Evolutionary conservation across 306 rosid genomes (phyloP), one percentile per base, ranked within the genome.

Genomic region (Pueraria montana): DNA sequence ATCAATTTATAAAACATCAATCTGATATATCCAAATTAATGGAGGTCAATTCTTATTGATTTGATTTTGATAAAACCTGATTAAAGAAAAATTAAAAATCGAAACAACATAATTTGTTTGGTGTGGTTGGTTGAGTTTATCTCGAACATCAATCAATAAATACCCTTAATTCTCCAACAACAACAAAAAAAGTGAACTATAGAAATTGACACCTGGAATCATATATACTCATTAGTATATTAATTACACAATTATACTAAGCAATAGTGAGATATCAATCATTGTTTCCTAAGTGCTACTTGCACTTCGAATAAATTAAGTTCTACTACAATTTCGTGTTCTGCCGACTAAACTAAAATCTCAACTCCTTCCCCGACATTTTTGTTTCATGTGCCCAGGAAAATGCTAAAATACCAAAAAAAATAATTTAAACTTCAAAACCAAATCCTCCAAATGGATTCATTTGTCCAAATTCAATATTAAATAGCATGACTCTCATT

Each of bases 181-280:
- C 30, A 2, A 7, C 9, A 3, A 62, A 26, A 7, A 55, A 61
- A 26, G 23, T 63, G 32, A 6, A 30, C 21, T 16, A 32, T 32
- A 63, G 38, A 62, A 61, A 62, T 32, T 36, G 70, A 63, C 70
- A 30, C 45, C 70, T 63, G 16, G 23, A 16, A 9, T 65, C 12
- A 64, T 9, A 56, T 9, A 20, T 21, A 65, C 12, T 18, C 6
- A 52, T 52, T 52, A 32, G 58, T 50, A 48, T 43, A 50, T 30
- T 53, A 53, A 52, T 74, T 18, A 52, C 50, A 52, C 53, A 21
- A 72, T n/a, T 62, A 63, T 30, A 45, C 23, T 16, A 7, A 74
- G 79, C 46, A 53, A 20, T 34, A 53, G 8, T 6, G 50, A 74
- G 32, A 76, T 66, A 77, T 27, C 48, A 45, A 61, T 67, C 77